Conservation (phyloP, 345 rosid species). For the Populus simonii region DNA sequence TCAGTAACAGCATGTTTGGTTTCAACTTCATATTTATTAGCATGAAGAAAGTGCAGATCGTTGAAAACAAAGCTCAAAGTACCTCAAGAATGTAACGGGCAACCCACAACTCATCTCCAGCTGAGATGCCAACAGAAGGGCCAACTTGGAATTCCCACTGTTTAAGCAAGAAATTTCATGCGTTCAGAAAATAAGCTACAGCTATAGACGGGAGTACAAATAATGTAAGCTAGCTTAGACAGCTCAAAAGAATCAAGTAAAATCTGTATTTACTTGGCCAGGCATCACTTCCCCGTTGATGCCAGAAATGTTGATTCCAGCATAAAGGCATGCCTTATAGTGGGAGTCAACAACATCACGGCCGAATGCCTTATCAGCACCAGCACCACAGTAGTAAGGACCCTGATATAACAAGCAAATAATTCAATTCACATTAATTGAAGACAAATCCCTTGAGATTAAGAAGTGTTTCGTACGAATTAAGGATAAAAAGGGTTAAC, state of each 20-base stretch:
- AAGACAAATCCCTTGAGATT: not conserved
- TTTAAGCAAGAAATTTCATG: no score
- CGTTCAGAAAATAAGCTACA: not conserved
- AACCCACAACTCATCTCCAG: conserved; percentile 28
- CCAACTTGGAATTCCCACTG: conserved; percentile 34
- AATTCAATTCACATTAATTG: not conserved
- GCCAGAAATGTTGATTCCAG: conserved; percentile 23
- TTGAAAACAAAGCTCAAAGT: not conserved
- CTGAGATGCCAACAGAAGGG: conserved; percentile 21
- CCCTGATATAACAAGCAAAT: conserved; percentile 8
- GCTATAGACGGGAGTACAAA: no score
- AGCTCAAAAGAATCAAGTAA: no score
- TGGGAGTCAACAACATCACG: conserved; percentile 25
- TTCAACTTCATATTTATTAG: not conserved
- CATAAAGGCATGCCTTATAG: conserved; percentile 23
- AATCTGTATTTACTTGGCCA: conserved; percentile 12
- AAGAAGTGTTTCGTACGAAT: not conserved
- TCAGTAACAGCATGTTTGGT: not conserved
- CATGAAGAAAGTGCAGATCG: not conserved
- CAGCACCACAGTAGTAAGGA: conserved; percentile 22
- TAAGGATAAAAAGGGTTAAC: not conserved
- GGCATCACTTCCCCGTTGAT: conserved; percentile 30
- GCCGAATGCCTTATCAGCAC: conserved; percentile 29
- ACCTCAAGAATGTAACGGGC: conserved; percentile 28
- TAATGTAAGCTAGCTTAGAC: no score